These are phyloP conservation scores for Ochromonas danica DNA, from an alignment of 108 stramenopile genomes.

Conservation along the genomic window DNA sequence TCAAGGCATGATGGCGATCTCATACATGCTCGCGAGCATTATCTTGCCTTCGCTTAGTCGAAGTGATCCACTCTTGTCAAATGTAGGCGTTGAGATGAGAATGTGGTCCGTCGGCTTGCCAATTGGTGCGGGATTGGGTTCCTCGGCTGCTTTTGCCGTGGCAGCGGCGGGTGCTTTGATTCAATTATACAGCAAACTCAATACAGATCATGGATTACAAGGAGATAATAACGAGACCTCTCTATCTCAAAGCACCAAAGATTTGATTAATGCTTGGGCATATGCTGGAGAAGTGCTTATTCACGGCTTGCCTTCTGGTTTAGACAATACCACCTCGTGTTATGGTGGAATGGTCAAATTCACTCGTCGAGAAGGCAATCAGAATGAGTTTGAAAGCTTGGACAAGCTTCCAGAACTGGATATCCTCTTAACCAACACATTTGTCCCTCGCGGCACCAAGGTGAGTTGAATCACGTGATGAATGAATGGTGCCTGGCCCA, in stretches of 20 bases:
- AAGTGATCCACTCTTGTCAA: no score
- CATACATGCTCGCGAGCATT: no score
- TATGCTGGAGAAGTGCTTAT: conserved; percentile 57
- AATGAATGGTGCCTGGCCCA: no score
- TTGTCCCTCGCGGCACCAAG: conserved; percentile 52
- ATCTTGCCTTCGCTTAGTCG: no score
- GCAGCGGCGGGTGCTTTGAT: conserved; percentile 52
- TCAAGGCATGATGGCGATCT: no score
- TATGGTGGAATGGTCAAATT: conserved; percentile 37
- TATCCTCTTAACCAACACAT: conserved; percentile 55
- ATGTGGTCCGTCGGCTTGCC: conserved; percentile 39
- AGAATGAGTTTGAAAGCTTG: conserved; percentile 16
- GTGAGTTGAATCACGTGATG: no score
- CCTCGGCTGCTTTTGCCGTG: conserved; percentile 52
- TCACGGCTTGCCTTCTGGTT: conserved; percentile 57
- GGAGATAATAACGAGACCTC: neutral
- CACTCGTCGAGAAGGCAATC: neutral
- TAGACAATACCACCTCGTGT: conserved; percentile 60
- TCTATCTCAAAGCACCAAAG: conserved; percentile 29
- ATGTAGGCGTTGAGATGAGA: no score
- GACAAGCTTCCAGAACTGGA: conserved; percentile 38
- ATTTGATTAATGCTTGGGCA: conserved; percentile 54
- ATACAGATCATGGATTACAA: no score
- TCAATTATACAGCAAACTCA: conserved; percentile 18
- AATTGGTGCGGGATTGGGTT: conserved; percentile 50